Conservation (phyloP, 139 green algal genomes). For the Pycnococcus provasolii region DNA sequence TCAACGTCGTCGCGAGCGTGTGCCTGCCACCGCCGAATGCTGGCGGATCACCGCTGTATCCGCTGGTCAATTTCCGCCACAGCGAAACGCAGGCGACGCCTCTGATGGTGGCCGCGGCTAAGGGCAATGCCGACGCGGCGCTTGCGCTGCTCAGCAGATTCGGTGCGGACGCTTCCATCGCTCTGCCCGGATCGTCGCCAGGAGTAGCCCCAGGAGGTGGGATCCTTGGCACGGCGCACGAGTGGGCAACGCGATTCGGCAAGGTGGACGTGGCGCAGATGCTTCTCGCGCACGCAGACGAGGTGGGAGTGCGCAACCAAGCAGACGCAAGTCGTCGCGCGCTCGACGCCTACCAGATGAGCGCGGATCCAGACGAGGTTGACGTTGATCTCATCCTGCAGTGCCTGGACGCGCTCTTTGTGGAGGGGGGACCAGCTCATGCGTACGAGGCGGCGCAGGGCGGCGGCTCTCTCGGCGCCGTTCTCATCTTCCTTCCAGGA, state of each 20-base stretch:
- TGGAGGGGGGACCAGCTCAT: conserved; percentile 3
- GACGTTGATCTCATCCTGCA: conserved; percentile 29
- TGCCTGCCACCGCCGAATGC: too few relatives aligned
- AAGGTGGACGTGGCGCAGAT: neutral
- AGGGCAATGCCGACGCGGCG: conserved; percentile 41
- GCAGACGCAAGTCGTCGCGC: neutral
- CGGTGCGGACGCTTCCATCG: conserved; percentile 42
- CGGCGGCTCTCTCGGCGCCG: conserved; percentile 35
- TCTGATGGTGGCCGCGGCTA: conserved; percentile 63
- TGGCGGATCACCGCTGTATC: too few relatives aligned
- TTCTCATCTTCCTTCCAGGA: conserved; percentile 72
- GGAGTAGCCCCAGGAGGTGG: conserved; percentile 27
- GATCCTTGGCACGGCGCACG: neutral
- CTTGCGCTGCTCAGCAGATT: conserved; percentile 47
- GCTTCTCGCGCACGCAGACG: neutral
- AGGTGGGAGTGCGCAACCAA: neutral
- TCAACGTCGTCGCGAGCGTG: too few relatives aligned
- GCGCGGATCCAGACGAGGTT: conserved; percentile 32
- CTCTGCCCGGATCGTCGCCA: conserved; percentile 25
- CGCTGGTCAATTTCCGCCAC: conserved; percentile 30
- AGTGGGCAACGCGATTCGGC: conserved; percentile 49
- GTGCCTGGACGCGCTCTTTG: conserved; percentile 17
- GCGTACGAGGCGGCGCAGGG: neutral
- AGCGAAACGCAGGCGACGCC: conserved; percentile 50
- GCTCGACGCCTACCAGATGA: conserved; percentile 33